phyloP scores from a whole-genome alignment of 352 stramenopile genomes.

The Stramenopiles sp. region DNA sequence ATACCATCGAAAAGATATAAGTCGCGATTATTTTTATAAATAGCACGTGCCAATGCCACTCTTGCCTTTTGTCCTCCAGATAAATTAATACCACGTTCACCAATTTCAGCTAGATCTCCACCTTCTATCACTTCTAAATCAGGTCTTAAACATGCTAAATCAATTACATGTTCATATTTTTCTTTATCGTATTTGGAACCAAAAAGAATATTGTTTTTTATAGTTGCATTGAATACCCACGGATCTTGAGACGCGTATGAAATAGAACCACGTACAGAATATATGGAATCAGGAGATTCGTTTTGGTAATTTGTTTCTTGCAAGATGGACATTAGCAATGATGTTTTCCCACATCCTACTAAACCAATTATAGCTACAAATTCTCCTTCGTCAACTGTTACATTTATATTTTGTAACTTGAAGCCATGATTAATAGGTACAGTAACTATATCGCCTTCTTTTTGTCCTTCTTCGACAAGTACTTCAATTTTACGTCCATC shows the following conservation, averaged over 20 bases:
- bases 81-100: constrained; percentile 51
- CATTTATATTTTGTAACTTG: too few relatives aligned
- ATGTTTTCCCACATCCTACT: constrained; percentile 84
- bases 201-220: constrained; percentile 83
- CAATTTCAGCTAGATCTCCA: constrained; percentile 32
- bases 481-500: too few relatives aligned
- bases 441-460: too few relatives aligned
- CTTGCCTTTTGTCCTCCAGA: constrained; percentile 51
- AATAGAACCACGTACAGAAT: too few relatives aligned
- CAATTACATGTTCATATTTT: constrained; percentile 31
- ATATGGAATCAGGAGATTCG: constrained; percentile 16
- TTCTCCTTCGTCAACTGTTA: too few relatives aligned
- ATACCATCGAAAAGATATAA: constrained; percentile 67
- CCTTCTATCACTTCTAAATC: constrained; percentile 31
- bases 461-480: too few relatives aligned
- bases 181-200: constrained; percentile 23
- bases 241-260: constrained; percentile 64
- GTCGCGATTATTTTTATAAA: constrained; percentile 41
- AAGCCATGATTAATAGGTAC: too few relatives aligned
- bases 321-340: constrained; percentile 69
- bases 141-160: constrained; percentile 39
- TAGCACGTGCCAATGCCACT: constrained; percentile 51
- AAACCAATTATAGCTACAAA: constrained; percentile 75
- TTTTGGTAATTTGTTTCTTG: constrained; percentile 45
- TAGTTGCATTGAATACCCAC: constrained; percentile 64